Conservation (phyloP, 225 moss, liverwort and hornwort genomes). For the Anthoceros angustus region DNA sequence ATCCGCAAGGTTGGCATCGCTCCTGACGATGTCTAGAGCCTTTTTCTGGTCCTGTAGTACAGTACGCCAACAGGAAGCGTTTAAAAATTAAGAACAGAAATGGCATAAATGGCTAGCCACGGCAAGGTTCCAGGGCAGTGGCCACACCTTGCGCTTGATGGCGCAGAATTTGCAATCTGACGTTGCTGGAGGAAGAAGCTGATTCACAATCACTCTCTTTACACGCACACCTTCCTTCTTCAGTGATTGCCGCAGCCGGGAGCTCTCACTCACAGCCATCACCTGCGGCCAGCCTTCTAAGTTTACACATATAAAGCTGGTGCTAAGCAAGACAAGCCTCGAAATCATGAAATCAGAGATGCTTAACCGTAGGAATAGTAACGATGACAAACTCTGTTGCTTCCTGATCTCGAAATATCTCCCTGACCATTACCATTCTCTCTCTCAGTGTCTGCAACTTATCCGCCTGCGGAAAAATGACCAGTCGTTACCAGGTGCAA, state of each 20-base stretch:
- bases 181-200: slow-evolving; percentile 63
- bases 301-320: background rate
- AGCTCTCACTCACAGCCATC: slow-evolving; percentile 88
- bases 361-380: slow-evolving; percentile 67
- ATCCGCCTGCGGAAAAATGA: slow-evolving; percentile 31
- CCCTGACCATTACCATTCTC: slow-evolving; percentile 87
- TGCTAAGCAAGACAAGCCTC: background rate
- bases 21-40: slow-evolving; percentile 53
- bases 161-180: slow-evolving; percentile 94
- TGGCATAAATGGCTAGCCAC: background rate
- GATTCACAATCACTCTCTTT: slow-evolving; percentile 67
- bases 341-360: slow-evolving; percentile 3
- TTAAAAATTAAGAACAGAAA: background rate
- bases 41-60: slow-evolving; percentile 60
- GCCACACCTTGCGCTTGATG: slow-evolving; percentile 64
- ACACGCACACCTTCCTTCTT: slow-evolving; percentile 81
- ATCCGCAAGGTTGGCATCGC: slow-evolving; percentile 36
- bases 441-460: slow-evolving; percentile 71
- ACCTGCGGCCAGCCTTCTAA: slow-evolving; percentile 23
- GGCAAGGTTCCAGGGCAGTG: background rate
- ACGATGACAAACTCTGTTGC: slow-evolving; percentile 87
- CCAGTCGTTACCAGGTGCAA: background rate
- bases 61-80: background rate
- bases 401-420: slow-evolving; percentile 79
- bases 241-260: slow-evolving; percentile 49